These are phyloP conservation scores for Globisporangium alternatum DNA, from an alignment of 352 stramenopile species.

Conservation along the genomic window DNA sequence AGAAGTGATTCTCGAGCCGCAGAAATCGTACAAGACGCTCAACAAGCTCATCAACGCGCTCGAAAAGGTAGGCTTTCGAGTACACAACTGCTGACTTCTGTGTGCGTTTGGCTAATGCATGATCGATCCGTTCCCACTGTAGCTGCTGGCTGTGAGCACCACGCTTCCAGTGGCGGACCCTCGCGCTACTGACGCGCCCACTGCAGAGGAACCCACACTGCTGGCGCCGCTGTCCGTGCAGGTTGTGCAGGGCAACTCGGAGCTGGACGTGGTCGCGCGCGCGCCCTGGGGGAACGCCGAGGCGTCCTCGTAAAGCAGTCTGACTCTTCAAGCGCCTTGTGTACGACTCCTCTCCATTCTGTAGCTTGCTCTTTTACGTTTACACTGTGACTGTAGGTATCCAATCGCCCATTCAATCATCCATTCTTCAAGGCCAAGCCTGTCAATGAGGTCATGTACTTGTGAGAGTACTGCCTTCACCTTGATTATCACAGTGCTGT, in stretches of 20 bases:
- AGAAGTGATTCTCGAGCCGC: conserved; percentile 71
- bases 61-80: conserved; percentile 49
- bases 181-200: conserved; percentile 16
- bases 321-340: background rate
- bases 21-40: conserved; percentile 68
- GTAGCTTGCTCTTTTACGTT: background rate
- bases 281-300: conserved; percentile 43
- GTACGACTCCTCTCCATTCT: background rate
- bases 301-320: conserved; percentile 10
- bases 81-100: background rate
- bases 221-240: conserved; percentile 21
- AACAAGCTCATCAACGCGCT: conserved; percentile 82
- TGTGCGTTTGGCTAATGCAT: background rate
- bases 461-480: background rate
- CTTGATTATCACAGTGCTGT: too few species aligned
- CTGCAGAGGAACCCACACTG: background rate
- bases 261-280: conserved; percentile 38
- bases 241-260: conserved; percentile 20
- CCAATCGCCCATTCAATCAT: background rate
- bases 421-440: background rate
- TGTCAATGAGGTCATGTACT: background rate
- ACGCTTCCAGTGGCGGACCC: conserved; percentile 67
- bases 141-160: conserved; percentile 66
- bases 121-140: background rate
- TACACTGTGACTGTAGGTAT: conserved; percentile 8